Conservation (phyloP, 2,329 filamentous ascomycete genomes). For the Nemania sp. region DNA sequence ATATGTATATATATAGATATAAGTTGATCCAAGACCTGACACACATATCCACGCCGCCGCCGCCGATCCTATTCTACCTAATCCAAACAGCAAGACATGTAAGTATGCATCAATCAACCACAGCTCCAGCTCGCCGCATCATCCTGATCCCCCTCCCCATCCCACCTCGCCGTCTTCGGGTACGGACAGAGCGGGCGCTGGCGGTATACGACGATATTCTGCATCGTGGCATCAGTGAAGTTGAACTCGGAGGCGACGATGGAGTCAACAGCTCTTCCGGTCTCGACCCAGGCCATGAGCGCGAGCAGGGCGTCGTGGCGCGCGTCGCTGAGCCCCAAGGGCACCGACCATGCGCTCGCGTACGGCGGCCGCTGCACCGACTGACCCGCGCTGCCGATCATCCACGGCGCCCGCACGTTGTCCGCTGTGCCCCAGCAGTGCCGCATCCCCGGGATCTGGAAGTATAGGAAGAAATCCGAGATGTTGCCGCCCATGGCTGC, state of each 20-base stretch:
- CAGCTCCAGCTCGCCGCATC: slow-evolving; percentile 41
- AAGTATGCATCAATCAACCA: no score
- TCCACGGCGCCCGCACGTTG: slow-evolving; percentile 38
- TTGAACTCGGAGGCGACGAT: slow-evolving; percentile 39
- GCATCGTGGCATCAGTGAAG: slow-evolving; percentile 29
- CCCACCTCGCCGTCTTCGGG: slow-evolving; percentile 39
- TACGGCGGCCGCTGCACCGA: slow-evolving; percentile 36
- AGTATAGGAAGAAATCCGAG: slow-evolving; percentile 52
- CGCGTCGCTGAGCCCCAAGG: slow-evolving; percentile 32
- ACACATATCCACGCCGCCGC: no score
- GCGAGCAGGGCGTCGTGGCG: slow-evolving; percentile 36
- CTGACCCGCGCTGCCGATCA: slow-evolving; percentile 36
- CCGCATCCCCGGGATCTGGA: slow-evolving; percentile 49
- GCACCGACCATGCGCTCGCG: slow-evolving; percentile 34
- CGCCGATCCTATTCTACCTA: no score
- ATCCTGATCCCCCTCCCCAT: slow-evolving; percentile 38
- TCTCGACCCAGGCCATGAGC: slow-evolving; percentile 40
- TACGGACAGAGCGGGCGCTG: slow-evolving; percentile 47
- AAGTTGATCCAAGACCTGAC: no score
- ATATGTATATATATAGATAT: no score
- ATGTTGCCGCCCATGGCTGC: slow-evolving; percentile 39
- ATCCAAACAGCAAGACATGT: no score
- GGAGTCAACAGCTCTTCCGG: slow-evolving; percentile 28
- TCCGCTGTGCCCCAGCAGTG: slow-evolving; percentile 43
- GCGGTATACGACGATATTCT: slow-evolving; percentile 42